phyloP scores from a whole-genome alignment of 495 filamentous ascomycete genomes.

The Neurospora pannonica region DNA sequence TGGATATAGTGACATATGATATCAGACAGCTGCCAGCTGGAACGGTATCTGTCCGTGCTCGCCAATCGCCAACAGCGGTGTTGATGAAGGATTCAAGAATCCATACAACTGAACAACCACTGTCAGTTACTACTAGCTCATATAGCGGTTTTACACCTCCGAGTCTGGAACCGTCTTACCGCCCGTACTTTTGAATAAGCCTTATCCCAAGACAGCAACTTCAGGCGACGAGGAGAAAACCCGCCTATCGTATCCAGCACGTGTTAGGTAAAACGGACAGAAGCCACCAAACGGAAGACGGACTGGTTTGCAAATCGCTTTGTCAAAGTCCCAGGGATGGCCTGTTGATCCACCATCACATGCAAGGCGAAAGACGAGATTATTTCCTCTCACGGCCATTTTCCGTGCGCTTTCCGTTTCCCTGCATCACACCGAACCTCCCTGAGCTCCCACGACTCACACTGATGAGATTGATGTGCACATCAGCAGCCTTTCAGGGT shows the following conservation, averaged over 20 bases:
- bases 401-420: conserved; percentile 6
- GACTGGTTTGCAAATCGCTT: neutral
- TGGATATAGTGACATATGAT: neutral
- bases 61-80: neutral
- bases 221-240: neutral
- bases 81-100: neutral
- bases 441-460: neutral
- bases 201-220: neutral
- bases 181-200: neutral
- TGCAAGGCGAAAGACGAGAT: neutral
- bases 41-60: neutral
- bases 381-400: neutral
- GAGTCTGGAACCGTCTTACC: neutral
- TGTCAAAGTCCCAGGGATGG: neutral
- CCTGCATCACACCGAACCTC: conserved; percentile 6
- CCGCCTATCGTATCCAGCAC: neutral
- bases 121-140: neutral
- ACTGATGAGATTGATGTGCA: neutral
- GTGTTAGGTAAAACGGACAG: neutral
- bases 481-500: neutral
- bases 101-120: neutral
- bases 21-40: neutral
- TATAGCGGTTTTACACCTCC: neutral
- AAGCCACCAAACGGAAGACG: neutral
- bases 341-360: neutral